Evolutionary conservation across 805 yeast genomes (phyloP), one percentile per base, ranked within the genome.

Genomic region (Blastobotrys robertii): DNA sequence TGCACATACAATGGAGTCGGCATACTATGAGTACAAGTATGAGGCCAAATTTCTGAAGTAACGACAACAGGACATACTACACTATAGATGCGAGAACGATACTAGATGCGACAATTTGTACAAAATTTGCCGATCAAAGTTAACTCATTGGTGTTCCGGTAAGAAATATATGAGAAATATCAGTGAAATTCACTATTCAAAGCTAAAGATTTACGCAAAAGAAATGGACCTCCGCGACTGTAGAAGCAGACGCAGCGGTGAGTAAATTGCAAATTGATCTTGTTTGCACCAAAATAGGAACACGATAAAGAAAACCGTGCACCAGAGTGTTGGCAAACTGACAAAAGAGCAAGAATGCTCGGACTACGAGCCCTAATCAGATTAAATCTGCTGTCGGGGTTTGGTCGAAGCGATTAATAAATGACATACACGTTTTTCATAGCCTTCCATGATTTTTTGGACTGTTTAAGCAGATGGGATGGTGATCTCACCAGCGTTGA

Each of bases 401-500:
- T 9, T 19, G 14, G 42, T 19, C 25, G 25, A 19, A 19, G 25
- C 25, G 25, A 19, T 19, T 19, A 19, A 19, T 19, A 19, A 19
- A 19, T 19, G 25, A 19, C 25, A 19, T 19, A 19, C 25, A 19
- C 30, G 30, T 38, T 29, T 39, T 42, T 31, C 25, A 19, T 19
- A 19, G 25, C 25, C 25, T 6, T 19, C 25, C 25, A 19, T 19
- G 22, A 14, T 37, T 28, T 11, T 35, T 32, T 14, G 25, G 25
- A 19, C 25, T 33, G 44, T 43, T 47, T 46, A 51, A 46, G 49
- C 50, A 29, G 53, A 46, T 34, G 54, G 52, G 30, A 45, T 55
- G 70, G 90, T 97, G 68, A 92, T 81, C 74, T 87, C 96, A 74
- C 98, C 98, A 72, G 82, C 90, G 77, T 90, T 80, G 72, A 92